A percentile compares a stretch with the other conserved stretches of the same genome.
Evolutionary conservation across 2,329 filamentous ascomycete genomes (phyloP).

Genomic region (Hirsutella thompsonii): DNA sequence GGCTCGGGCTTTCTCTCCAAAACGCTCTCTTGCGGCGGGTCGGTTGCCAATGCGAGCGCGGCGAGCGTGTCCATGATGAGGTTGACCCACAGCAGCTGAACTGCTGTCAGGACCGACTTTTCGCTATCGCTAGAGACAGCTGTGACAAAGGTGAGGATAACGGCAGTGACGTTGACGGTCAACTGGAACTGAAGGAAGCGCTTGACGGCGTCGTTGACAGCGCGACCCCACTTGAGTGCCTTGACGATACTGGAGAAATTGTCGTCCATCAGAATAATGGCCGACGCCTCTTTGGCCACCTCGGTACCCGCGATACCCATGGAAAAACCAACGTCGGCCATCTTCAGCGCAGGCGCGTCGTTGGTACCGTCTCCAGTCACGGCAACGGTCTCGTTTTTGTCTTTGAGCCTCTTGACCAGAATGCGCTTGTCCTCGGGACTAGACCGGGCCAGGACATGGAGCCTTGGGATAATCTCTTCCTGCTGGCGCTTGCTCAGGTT

Average conservation of each 20-base stretch:
- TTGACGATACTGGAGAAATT: slow-evolving; percentile 82
- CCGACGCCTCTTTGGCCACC: slow-evolving; percentile 74
- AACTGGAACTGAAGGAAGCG: slow-evolving; percentile 68
- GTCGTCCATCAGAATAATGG: slow-evolving; percentile 79
- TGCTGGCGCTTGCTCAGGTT: slow-evolving; percentile 55
- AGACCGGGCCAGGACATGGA: slow-evolving; percentile 62
- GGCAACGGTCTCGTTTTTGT: slow-evolving; percentile 63
- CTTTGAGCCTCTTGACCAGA: slow-evolving; percentile 58
- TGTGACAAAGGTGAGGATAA: slow-evolving; percentile 76
- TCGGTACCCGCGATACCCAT: slow-evolving; percentile 79
- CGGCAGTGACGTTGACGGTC: slow-evolving; percentile 85
- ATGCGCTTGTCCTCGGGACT: slow-evolving; percentile 68
- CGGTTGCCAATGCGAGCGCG: slow-evolving; percentile 76
- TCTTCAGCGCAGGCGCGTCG: slow-evolving; percentile 69
- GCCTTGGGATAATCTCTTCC: slow-evolving; percentile 51
- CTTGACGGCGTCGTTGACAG: slow-evolving; percentile 67
- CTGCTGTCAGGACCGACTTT: slow-evolving; percentile 68
- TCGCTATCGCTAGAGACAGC: slow-evolving; percentile 61
- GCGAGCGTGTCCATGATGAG: slow-evolving; percentile 96
- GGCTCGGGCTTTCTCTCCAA: slow-evolving; percentile 60
- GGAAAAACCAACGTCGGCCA: slow-evolving; percentile 72
- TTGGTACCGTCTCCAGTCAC: slow-evolving; percentile 79
- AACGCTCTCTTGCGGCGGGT: slow-evolving; percentile 73
- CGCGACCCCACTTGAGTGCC: slow-evolving; percentile 67
- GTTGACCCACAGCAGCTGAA: slow-evolving; percentile 92